These are phyloP conservation scores for Umbelopsis sp. DNA, from an alignment of 192 early-diverging fungal species.

Conservation along the genomic window DNA sequence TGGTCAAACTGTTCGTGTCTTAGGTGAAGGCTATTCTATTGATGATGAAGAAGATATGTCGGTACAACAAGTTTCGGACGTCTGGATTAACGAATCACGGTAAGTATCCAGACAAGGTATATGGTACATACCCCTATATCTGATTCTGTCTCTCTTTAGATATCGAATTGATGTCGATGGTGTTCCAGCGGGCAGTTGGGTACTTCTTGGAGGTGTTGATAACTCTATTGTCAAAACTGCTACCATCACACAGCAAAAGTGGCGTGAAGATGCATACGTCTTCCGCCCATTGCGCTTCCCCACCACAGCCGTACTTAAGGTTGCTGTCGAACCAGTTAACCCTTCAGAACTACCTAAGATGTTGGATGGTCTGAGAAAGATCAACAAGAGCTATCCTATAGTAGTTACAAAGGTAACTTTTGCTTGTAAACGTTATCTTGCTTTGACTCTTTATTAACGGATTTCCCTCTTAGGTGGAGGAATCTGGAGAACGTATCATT, in stretches of 20 bases:
- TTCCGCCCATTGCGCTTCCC: conserved; percentile 85
- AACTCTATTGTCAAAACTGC: conserved; percentile 92
- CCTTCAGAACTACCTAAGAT: conserved; percentile 98
- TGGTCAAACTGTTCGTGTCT: conserved; percentile 83
- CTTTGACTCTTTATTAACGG: neutral
- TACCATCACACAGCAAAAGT: conserved; percentile 76
- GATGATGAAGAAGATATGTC: conserved; percentile 98
- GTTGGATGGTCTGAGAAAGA: conserved; percentile 94
- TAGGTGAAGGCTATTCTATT: conserved; percentile 89
- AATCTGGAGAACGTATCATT: conserved; percentile 96
- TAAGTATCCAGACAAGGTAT: conserved; percentile 27
- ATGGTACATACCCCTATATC: no score
- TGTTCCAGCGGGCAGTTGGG: conserved; percentile 87
- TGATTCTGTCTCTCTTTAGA: conserved; percentile 28
- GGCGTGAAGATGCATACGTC: conserved; percentile 75
- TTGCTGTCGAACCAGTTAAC: conserved; percentile 96
- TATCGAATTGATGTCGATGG: conserved; percentile 83
- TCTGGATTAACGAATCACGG: conserved; percentile 83
- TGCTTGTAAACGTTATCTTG: neutral
- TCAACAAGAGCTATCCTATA: conserved; percentile 94
- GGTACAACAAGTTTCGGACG: conserved; percentile 69
- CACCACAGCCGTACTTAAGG: conserved; percentile 85
- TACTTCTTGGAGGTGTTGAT: conserved; percentile 91
- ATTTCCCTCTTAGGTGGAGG: conserved; percentile 63
- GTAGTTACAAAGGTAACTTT: conserved; percentile 69